Evolutionary conservation across 2,329 filamentous ascomycete genomes (phyloP), one percentile per base, ranked within the genome.

Genomic region (Aspergillus japonicus): DNA sequence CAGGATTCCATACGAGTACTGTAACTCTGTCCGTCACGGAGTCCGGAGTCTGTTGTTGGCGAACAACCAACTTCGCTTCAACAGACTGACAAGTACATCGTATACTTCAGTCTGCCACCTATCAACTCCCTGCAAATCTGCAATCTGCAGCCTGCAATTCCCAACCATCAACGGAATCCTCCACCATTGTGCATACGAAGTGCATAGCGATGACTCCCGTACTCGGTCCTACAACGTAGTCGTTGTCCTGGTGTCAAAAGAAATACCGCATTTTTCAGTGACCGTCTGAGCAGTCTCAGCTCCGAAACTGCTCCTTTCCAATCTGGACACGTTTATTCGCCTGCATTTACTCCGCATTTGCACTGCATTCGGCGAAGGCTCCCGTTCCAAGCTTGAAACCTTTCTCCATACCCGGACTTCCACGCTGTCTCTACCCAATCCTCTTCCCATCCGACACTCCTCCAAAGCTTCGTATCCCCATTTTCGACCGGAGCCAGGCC

Each of bases 381-480:
- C 64, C 66, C 63, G 63, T 66, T 55, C 39, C 39, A 44, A 44
- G 39, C 39, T 19, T 44, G 39, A 16, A 44, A n/a, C 39, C 39
- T 31, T 16, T 59, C 12, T 56, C 49, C 44, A 47, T 55, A 44
- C 53, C 52, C 29, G 42, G 24, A 24, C 47, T 26, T 21, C 26
- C 53, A 44, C 29, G 24, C 23, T 29, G 49, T 56, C 49, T 57
- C 56, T 56, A 44, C 50, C 51, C 59, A 51, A 48, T 55, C 53
- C 39, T 23, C 62, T 59, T 50, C 12, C 31, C 33, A 47, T 59
- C 64, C 62, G 51, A 63, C 60, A 60, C 60, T 58, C 60, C 62
- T 47, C 60, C 60, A 62, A 67, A 68, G 66, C 66, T 68, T 66
- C 64, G 65, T 65, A 59, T 64, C 60, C 56, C 54, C 33, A 35